These are phyloP conservation scores for Triangularia setosa DNA, from an alignment of 2,329 filamentous ascomycete genomes.

Conservation along the genomic window DNA sequence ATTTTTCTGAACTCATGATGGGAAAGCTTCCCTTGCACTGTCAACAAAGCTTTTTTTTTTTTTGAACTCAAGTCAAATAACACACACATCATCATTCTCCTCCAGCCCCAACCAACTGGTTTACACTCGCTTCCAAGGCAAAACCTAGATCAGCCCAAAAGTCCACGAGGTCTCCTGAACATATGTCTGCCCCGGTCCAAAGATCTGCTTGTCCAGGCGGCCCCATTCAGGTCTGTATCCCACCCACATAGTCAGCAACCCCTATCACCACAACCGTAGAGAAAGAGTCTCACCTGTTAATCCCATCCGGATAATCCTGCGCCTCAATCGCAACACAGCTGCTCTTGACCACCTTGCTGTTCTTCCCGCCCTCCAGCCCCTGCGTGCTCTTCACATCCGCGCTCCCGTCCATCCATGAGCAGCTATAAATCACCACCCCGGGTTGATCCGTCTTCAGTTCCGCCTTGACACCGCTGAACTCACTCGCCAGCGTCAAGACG, in stretches of 20 bases:
- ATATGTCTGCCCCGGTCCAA: constrained; percentile 38
- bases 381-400: constrained; percentile 50
- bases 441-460: constrained; percentile 68
- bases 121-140: not conserved
- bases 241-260: no score
- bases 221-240: constrained; percentile 47
- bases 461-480: constrained; percentile 63
- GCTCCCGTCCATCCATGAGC: constrained; percentile 51
- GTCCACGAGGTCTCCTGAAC: constrained; percentile 44
- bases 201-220: constrained; percentile 38
- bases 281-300: no score
- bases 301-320: constrained; percentile 72
- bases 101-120: not conserved
- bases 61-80: not conserved
- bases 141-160: constrained; percentile 32
- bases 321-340: constrained; percentile 74
- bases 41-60: not conserved
- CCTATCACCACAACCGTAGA: no score
- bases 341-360: constrained; percentile 51
- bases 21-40: no score
- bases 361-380: constrained; percentile 41
- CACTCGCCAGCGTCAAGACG: constrained; percentile 55
- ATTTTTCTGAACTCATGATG: no score
- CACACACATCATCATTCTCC: not conserved
- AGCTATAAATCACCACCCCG: constrained; percentile 69